phyloP scores from a whole-genome alignment of 2,329 filamentous ascomycete genomes.

The Colletotrichum ledebouriae region DNA sequence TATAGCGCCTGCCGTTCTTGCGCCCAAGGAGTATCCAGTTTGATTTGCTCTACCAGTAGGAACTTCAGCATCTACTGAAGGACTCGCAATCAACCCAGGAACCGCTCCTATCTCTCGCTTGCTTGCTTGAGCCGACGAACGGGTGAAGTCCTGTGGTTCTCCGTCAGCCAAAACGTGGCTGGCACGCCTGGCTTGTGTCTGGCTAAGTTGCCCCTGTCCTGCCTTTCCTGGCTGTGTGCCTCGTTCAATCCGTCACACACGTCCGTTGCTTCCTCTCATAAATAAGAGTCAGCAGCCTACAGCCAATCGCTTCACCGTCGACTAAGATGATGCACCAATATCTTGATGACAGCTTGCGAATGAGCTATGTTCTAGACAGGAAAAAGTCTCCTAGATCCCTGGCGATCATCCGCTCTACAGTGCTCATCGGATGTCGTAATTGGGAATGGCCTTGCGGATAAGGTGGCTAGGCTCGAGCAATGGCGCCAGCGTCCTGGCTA shows the following conservation, averaged over 20 bases:
- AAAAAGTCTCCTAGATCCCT: slow-evolving; percentile 35
- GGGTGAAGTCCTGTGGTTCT: background rate
- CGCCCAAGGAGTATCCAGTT: no score
- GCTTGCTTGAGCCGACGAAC: no score
- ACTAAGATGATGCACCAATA: no score
- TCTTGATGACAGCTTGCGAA: background rate
- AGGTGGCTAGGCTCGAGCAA: slow-evolving; percentile 1
- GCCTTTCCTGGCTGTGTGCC: no score
- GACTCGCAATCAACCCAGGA: no score
- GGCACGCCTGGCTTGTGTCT: slow-evolving; percentile 7
- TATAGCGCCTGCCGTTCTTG: background rate
- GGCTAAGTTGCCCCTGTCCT: background rate
- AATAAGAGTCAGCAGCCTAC: background rate
- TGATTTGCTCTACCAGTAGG: no score
- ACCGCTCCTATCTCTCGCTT: no score
- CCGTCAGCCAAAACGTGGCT: slow-evolving; percentile 16
- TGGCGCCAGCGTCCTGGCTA: background rate
- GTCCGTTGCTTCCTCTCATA: slow-evolving; percentile 1
- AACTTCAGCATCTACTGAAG: no score
- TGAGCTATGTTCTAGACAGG: background rate
- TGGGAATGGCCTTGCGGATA: background rate
- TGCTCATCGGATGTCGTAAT: slow-evolving; percentile 8
- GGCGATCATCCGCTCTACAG: slow-evolving; percentile 25
- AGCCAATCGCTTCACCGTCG: background rate
- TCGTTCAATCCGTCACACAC: slow-evolving; percentile 1